Base-by-base conservation (phyloP, 345 rosid genomes). In the Heritiera littoralis region DNA sequence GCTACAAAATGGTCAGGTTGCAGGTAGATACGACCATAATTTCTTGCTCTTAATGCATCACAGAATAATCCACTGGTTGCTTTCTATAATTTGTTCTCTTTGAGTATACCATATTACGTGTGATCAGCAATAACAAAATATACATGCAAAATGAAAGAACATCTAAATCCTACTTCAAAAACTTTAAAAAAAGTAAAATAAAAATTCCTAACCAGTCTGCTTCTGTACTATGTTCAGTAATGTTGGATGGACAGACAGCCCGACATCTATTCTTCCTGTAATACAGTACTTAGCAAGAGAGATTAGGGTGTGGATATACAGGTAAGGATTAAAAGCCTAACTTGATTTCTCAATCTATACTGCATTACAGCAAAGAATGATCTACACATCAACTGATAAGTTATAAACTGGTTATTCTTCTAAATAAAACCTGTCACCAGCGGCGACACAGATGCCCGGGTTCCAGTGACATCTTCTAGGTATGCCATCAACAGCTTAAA, bases 391-490 rank as follows among this genome's bases (percentile, higher is more conserved):
- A 11, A 49, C 74, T 15, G 10, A 71, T 30, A 30, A 66, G 20
- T 28, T 14, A 15, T 28, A 45, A 10, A 20, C 35, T 10, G 23
- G 9, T 49, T 52, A 59, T 28, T 70, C 10, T 11, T 30, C n/a
- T 7, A 35, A 68, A 66, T 61, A 74, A 78, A n/a, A 58, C 48
- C 61, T 81, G 56, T 86, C 17, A 1, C 15, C 75, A 88, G 93
- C 43, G 93, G 89, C 0, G 90, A 88, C 77, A 65, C 58, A 3
- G 90, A 88, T 56, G 79, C 82, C 3, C 68, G 76, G 41, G 86
- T 88, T 59, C 81, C 91, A 14, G 85, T 90, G 13, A 90, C 90
- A 75, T 60, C 88, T 28, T 76, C 91, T 23, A 79, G 83, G 52
- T 86, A 82, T 60, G 80, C 85, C 51, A 80, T 90, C 32, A 82